Base-by-base conservation (phyloP, 2,329 filamentous ascomycete species). In the Neurospora crassa region DNA sequence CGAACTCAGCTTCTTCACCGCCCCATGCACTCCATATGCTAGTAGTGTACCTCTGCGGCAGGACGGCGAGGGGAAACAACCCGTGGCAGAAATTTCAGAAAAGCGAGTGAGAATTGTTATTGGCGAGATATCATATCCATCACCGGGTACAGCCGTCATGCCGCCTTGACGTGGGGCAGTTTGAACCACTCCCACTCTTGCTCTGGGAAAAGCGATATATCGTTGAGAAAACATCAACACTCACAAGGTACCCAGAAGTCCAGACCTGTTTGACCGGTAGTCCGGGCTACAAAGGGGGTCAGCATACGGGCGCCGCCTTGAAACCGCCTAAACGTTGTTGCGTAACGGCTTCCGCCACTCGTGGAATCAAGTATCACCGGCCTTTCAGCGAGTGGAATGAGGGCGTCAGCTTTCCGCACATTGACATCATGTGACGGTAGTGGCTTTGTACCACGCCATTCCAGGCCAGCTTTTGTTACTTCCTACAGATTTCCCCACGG, bases 1-100 rank as follows among this genome's bases (percentile, higher is more conserved):
- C 69, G 73, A 76, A 18, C 53, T 34, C 24, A 34, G 14, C 53
- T 59, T 59, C 24, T 73, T 74, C 75, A 77, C 75, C 75, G 76
- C 75, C 74, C 72, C 70, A 69, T 67, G 42, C 68, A 59, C 53
- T 7, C 24, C 53, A 59, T 59, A 18, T 59, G 53, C 72, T 40
- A 70, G 29, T 29, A 29, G 29, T 29, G 63, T 67, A 11, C 18
- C 59, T 59, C 53, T 40, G 42, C 20, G 68, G 70, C 70, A 45
- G 41, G 40, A 53, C 40, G 24, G 29, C 67, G 20, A 53, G n/a
- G 41, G 40, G 68, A 16, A 43, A 7, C 29, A 20, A 24, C 47
- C 14, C 12, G 6, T 59, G 18, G 47, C 20, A 34, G 16, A 34
- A 59, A 29, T 59, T 24, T 16, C 53, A 34, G 24, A 59, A 59